Evolutionary conservation across 208 protist genomes (phyloP).

Genomic region (Porcisia deanei): DNA sequence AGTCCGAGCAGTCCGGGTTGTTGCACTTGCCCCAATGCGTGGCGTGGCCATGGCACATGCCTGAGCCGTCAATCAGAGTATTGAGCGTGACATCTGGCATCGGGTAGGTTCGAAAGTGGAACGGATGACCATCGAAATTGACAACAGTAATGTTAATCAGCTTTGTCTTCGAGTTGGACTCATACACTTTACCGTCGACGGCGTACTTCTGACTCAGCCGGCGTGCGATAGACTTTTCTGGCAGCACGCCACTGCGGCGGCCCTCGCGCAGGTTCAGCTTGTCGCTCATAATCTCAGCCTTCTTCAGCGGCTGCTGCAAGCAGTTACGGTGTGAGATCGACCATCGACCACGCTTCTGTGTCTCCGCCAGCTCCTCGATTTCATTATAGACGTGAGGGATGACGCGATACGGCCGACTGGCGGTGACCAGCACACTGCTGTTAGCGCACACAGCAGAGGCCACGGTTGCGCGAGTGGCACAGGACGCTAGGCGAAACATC

Average conservation of each 20-base stretch:
- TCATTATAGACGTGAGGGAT: slow-evolving; percentile 86
- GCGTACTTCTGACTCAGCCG: slow-evolving; percentile 83
- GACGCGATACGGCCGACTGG: slow-evolving; percentile 65
- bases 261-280: slow-evolving; percentile 89
- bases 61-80: slow-evolving; percentile 88
- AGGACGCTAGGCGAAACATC: slow-evolving; percentile 33
- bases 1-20: slow-evolving; percentile 89
- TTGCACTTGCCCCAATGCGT: slow-evolving; percentile 89
- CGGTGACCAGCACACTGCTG: slow-evolving; percentile 3
- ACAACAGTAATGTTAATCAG: slow-evolving; percentile 89
- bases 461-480: background rate
- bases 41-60: slow-evolving; percentile 86
- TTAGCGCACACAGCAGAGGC: background rate
- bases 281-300: slow-evolving; percentile 85
- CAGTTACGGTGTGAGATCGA: slow-evolving; percentile 82
- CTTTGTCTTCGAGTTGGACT: slow-evolving; percentile 77
- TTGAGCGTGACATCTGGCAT: slow-evolving; percentile 92
- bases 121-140: slow-evolving; percentile 88
- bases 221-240: slow-evolving; percentile 86
- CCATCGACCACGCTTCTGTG: slow-evolving; percentile 79
- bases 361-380: slow-evolving; percentile 89
- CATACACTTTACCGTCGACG: slow-evolving; percentile 75
- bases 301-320: slow-evolving; percentile 85
- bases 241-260: slow-evolving; percentile 70
- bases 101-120: slow-evolving; percentile 86